These are phyloP conservation scores for Umbilicaria muhlenbergii DNA, from an alignment of 495 filamentous ascomycete genomes.

Conservation along the genomic window DNA sequence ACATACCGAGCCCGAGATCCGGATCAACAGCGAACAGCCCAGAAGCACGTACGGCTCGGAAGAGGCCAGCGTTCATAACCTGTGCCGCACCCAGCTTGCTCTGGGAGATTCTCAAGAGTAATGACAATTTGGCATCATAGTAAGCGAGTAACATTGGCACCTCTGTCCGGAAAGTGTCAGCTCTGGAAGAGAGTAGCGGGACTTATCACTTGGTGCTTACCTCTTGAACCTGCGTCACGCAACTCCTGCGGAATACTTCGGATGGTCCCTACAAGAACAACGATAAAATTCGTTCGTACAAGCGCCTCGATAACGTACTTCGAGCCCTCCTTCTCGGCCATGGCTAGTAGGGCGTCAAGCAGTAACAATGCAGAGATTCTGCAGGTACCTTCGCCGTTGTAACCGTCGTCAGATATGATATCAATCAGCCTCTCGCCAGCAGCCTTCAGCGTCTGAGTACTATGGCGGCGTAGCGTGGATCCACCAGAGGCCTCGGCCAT, in stretches of 20 bases:
- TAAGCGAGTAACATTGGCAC: constrained; percentile 40
- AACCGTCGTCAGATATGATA: constrained; percentile 84
- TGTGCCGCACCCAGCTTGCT: constrained; percentile 63
- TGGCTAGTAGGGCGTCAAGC: constrained; percentile 48
- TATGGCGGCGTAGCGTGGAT: constrained; percentile 38
- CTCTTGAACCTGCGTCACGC: constrained; percentile 28
- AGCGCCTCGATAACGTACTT: constrained; percentile 61
- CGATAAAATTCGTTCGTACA: constrained; percentile 74
- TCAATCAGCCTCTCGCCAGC: constrained; percentile 68
- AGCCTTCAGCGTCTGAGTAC: constrained; percentile 56
- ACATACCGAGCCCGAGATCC: constrained; percentile 69
- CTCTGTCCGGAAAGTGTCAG: constrained; percentile 20
- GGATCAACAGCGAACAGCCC: constrained; percentile 80
- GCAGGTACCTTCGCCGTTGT: constrained; percentile 63
- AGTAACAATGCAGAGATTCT: constrained; percentile 72
- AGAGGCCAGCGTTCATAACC: constrained; percentile 77
- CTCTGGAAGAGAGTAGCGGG: constrained; percentile 9
- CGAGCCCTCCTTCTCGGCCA: constrained; percentile 49
- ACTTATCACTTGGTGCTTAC: constrained; percentile 24
- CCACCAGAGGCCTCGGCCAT: constrained; percentile 36
- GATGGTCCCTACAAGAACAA: constrained; percentile 72
- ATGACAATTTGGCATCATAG: constrained; percentile 59
- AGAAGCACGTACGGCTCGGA: constrained; percentile 63
- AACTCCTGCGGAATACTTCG: constrained; percentile 55
- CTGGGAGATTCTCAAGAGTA: constrained; percentile 74